These are phyloP conservation scores for Xylaria sp. DNA, from an alignment of 2,329 filamentous ascomycete genomes.

Conservation along the genomic window DNA sequence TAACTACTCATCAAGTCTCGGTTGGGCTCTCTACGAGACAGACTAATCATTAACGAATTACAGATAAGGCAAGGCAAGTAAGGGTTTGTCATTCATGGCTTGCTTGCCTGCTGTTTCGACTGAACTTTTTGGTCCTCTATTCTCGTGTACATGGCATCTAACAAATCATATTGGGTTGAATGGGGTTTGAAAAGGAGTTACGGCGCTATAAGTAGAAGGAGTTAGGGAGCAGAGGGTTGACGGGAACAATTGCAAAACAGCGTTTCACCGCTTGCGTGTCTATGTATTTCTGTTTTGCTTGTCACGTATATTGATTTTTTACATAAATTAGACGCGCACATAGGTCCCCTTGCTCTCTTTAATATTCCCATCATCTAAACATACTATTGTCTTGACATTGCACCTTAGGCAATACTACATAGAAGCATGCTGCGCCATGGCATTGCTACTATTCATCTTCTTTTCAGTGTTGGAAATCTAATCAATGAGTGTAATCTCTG, in stretches of 20 bases:
- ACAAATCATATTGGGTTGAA: slow-evolving; percentile 17
- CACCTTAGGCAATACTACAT: not conserved
- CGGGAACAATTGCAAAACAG: not conserved
- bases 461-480: too few relatives aligned
- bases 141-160: not conserved
- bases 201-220: slow-evolving; percentile 20
- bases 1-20: not conserved
- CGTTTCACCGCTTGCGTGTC: not conserved
- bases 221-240: not conserved
- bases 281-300: not conserved
- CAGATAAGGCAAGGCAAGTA: not conserved
- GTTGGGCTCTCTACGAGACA: not conserved
- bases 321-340: slow-evolving; percentile 7
- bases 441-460: too few relatives aligned
- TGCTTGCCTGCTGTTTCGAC: not conserved
- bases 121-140: not conserved
- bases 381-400: not conserved
- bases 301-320: not conserved
- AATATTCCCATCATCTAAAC: not conserved
- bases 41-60: slow-evolving; percentile 1
- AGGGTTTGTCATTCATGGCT: not conserved
- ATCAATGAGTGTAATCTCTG: too few relatives aligned
- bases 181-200: slow-evolving; percentile 26
- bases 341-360: not conserved
- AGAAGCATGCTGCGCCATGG: too few relatives aligned